A percentile compares a stretch with the other conserved stretches of the same genome.
These are phyloP conservation scores for Pythium vanterpoolii DNA, from an alignment of 352 stramenopile species.

Conservation along the genomic window DNA sequence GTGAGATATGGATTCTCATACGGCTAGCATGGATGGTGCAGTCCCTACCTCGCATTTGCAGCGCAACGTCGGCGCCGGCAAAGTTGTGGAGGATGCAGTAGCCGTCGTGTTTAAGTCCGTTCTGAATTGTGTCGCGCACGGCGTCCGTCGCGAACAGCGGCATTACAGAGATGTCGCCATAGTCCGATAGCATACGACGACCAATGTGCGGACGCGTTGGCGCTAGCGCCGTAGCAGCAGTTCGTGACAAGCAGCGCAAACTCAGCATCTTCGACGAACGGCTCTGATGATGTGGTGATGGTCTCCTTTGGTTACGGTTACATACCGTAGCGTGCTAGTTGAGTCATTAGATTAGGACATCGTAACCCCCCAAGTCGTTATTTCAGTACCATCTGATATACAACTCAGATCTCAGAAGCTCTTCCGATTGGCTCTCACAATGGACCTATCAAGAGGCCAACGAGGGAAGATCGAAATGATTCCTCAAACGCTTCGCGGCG, in stretches of 20 bases:
- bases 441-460: no score
- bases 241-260: neutral
- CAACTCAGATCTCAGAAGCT: constrained; percentile 1
- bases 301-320: neutral
- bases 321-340: neutral
- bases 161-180: constrained; percentile 37
- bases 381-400: neutral
- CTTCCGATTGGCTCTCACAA: constrained; percentile 1
- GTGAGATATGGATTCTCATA: no score
- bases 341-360: neutral
- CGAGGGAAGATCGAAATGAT: no score
- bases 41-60: constrained; percentile 32
- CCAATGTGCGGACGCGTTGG: neutral
- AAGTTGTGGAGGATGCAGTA: constrained; percentile 43
- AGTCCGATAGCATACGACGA: constrained; percentile 16
- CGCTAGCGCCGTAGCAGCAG: neutral
- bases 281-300: neutral
- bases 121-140: constrained; percentile 35
- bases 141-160: constrained; percentile 36
- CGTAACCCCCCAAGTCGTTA: neutral
- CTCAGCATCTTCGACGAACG: neutral
- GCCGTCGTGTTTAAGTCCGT: constrained; percentile 35
- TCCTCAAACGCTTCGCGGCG: neutral
- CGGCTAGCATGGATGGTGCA: neutral
- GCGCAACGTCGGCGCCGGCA: constrained; percentile 33